Evolutionary conservation across 164 flowering plant genomes (phyloP).

Genomic region (Aristolochia fimbriata): DNA sequence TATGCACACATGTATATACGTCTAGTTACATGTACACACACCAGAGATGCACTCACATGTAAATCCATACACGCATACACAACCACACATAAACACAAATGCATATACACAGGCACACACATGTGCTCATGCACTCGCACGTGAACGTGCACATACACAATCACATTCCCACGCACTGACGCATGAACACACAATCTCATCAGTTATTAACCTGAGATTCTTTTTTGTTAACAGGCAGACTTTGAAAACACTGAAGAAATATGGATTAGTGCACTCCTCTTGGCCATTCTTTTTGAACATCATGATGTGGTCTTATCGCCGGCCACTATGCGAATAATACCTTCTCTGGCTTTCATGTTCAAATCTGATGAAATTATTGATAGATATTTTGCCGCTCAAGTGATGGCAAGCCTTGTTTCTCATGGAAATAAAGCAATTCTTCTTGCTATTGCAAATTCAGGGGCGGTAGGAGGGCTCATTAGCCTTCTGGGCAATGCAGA

Average conservation of each 20-base stretch:
- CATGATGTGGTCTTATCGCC: constrained; percentile 41
- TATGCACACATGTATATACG: too few species aligned
- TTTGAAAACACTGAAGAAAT: constrained; percentile 61
- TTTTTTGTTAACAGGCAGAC: constrained; percentile 44
- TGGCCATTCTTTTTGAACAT: constrained; percentile 72
- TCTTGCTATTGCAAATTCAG: constrained; percentile 69
- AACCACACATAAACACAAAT: too few species aligned
- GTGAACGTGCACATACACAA: too few species aligned
- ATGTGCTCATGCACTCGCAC: too few species aligned
- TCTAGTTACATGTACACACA: too few species aligned
- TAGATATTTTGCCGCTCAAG: constrained; percentile 71
- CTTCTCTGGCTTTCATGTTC: constrained; percentile 52
- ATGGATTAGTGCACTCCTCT: constrained; percentile 69
- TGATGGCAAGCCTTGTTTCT: constrained; percentile 71
- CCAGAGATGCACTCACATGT: too few species aligned
- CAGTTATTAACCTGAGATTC: neutral
- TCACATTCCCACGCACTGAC: too few species aligned
- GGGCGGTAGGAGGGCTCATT: constrained; percentile 62
- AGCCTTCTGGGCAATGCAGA: constrained; percentile 54
- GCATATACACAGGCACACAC: too few species aligned
- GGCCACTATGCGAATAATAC: constrained; percentile 54
- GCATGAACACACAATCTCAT: too few species aligned
- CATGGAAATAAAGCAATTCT: constrained; percentile 45
- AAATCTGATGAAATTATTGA: constrained; percentile 70
- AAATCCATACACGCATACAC: too few species aligned